Conservation (phyloP, 2,329 filamentous ascomycete species). For the Calonectria fujianensis region DNA sequence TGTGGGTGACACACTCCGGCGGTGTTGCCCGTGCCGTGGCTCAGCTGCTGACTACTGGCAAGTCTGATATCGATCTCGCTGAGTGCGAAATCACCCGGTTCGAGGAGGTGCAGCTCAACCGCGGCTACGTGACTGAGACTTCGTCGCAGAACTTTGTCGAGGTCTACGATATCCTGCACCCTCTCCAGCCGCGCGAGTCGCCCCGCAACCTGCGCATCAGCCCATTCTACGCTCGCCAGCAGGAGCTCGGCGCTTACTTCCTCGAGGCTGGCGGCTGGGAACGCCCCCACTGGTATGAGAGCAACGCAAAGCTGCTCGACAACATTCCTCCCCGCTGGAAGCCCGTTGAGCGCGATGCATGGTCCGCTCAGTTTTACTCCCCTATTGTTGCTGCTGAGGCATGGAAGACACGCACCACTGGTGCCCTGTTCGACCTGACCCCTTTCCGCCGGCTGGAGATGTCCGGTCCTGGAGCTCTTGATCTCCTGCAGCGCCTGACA, state of each 20-base stretch:
- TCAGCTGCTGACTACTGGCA: conserved; percentile 74
- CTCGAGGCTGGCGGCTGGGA: conserved; percentile 78
- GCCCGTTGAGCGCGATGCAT: conserved; percentile 73
- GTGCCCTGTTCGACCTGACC: conserved; percentile 79
- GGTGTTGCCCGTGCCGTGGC: conserved; percentile 77
- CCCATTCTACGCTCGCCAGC: conserved; percentile 74
- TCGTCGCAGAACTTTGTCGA: conserved; percentile 78
- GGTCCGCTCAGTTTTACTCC: conserved; percentile 75
- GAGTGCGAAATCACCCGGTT: conserved; percentile 78
- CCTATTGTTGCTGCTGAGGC: conserved; percentile 76
- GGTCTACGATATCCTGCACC: conserved; percentile 79
- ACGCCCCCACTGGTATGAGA: conserved; percentile 77
- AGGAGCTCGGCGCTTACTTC: conserved; percentile 74
- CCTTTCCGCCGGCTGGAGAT: conserved; percentile 75
- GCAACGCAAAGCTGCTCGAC: conserved; percentile 71
- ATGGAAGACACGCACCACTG: conserved; percentile 78
- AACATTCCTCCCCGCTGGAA: conserved; percentile 72
- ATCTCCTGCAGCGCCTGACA: conserved; percentile 72
- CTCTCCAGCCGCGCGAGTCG: conserved; percentile 73
- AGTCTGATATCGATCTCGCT: conserved; percentile 72
- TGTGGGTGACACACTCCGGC: conserved; percentile 80
- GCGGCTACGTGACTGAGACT: conserved; percentile 74
- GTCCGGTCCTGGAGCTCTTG: conserved; percentile 72
- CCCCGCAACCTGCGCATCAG: conserved; percentile 76
- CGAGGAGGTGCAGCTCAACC: conserved; percentile 75